Conservation (phyloP, 106 monocot genomes). For the Dendrobium catenatum region DNA sequence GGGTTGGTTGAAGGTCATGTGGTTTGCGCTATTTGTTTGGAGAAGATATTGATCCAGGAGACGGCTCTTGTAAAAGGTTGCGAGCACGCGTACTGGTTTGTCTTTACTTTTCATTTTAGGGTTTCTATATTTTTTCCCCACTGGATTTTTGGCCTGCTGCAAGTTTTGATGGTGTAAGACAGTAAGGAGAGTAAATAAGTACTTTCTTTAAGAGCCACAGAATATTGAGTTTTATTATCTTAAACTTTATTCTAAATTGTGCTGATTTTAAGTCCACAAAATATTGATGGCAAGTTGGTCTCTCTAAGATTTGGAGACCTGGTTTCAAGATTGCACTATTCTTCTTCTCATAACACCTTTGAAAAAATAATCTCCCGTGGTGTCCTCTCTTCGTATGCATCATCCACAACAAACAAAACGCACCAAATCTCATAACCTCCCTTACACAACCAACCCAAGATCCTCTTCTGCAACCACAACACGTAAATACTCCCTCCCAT, state of each 20-base stretch:
- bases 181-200: not conserved
- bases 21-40: constrained; percentile 71
- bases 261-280: not conserved
- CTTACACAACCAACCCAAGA: too few relatives aligned
- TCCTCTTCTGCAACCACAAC: too few relatives aligned
- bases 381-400: too few relatives aligned
- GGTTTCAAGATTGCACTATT: too few relatives aligned
- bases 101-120: constrained; percentile 11
- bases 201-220: not conserved
- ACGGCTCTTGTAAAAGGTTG: constrained; percentile 76
- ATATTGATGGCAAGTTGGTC: not conserved
- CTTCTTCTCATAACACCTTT: too few relatives aligned
- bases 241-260: not conserved
- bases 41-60: constrained; percentile 57
- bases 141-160: not conserved
- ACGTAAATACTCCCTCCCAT: too few relatives aligned
- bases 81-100: constrained; percentile 92
- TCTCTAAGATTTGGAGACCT: too few relatives aligned
- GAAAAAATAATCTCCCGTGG: too few relatives aligned
- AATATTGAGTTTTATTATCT: not conserved
- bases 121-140: not conserved
- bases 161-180: not conserved
- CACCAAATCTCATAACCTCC: too few relatives aligned
- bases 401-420: too few relatives aligned
- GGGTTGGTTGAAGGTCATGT: constrained; percentile 20